Conservation (phyloP, 495 filamentous ascomycete species). For the Podospora didyma region DNA sequence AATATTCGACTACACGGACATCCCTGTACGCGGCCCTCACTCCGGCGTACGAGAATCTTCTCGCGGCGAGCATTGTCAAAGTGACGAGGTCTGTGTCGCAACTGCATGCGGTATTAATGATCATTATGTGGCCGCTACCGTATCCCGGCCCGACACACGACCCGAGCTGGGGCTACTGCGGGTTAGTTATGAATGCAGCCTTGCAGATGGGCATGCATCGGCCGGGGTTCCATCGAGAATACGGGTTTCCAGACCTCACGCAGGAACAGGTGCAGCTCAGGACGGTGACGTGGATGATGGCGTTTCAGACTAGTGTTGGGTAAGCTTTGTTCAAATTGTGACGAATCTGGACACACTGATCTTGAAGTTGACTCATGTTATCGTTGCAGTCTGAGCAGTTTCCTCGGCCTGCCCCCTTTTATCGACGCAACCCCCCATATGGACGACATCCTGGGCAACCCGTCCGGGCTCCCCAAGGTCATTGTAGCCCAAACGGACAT, state of each 20-base stretch:
- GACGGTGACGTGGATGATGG: not conserved
- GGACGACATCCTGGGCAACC: not conserved
- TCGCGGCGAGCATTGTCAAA: not conserved
- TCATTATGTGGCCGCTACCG: not conserved
- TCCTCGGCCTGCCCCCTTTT: not conserved
- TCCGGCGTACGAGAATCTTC: not conserved
- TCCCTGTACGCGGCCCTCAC: not conserved
- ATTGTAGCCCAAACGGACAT: not conserved
- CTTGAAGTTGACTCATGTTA: not conserved
- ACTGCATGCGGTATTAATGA: not conserved
- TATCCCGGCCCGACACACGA: not conserved
- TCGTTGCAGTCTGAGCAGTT: not conserved
- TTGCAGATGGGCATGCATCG: not conserved
- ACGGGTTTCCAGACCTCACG: not conserved
- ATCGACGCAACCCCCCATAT: not conserved
- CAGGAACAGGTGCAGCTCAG: not conserved
- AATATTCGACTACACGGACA: not conserved
- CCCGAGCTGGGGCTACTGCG: not conserved
- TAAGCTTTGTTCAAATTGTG: not conserved
- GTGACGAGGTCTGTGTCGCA: not conserved
- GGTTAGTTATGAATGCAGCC: not conserved
- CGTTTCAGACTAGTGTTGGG: not conserved
- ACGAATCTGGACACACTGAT: not conserved
- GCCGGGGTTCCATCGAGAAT: not conserved
- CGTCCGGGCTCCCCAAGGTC: not conserved